These are phyloP conservation scores for Polyplosphaeria fusca DNA, from an alignment of 495 filamentous ascomycete species.

Conservation along the genomic window DNA sequence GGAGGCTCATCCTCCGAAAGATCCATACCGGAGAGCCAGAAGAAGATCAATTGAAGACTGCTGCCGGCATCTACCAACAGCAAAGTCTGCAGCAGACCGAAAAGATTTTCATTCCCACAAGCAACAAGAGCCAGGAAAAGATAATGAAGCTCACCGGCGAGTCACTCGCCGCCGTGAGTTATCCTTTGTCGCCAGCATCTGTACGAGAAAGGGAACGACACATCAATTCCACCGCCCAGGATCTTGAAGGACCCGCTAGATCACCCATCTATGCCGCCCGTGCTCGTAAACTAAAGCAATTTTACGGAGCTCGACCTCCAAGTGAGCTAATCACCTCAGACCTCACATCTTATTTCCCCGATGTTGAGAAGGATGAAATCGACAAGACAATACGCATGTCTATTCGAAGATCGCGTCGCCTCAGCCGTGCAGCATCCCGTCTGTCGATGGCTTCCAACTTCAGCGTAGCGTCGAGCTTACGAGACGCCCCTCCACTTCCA, in stretches of 20 bases:
- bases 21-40: conserved; percentile 84
- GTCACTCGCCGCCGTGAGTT: conserved; percentile 74
- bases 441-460: conserved; percentile 91
- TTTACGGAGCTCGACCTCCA: conserved; percentile 88
- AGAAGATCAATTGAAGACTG: conserved; percentile 71
- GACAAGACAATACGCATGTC: conserved; percentile 90
- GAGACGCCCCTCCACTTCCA: conserved; percentile 87
- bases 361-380: conserved; percentile 86
- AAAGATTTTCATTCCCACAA: conserved; percentile 58
- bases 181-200: conserved; percentile 72
- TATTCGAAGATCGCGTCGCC: conserved; percentile 78
- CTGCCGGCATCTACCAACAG: conserved; percentile 77
- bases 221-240: conserved; percentile 58
- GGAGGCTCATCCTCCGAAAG: conserved; percentile 83
- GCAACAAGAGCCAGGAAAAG: conserved; percentile 68
- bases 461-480: conserved; percentile 85
- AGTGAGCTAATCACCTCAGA: conserved; percentile 97
- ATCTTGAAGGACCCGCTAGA: conserved; percentile 56
- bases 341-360: conserved; percentile 93
- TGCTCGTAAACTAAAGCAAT: conserved; percentile 62
- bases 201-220: conserved; percentile 59
- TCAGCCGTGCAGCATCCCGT: conserved; percentile 87
- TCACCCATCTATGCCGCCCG: conserved; percentile 46
- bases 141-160: conserved; percentile 81
- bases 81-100: conserved; percentile 71